Base-by-base conservation (phyloP, 768 basidiomycete species). In the Calocybe cyanea region DNA sequence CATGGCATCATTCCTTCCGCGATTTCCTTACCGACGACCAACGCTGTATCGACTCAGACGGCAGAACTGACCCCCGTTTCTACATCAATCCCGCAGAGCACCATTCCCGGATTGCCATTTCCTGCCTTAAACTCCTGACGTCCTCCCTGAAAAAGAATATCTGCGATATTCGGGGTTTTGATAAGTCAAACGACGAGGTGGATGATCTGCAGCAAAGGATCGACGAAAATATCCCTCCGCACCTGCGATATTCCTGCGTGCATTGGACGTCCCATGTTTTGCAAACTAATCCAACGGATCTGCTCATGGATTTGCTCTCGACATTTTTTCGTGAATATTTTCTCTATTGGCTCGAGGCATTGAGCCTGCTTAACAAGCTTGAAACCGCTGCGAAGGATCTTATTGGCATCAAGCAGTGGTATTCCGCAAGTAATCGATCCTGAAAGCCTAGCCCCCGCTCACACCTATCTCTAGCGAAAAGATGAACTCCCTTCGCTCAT, bases 1-100 rank as follows among this genome's bases (percentile, higher is more conserved):
- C 41, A 2, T 38, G 45, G 11, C 51, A 52, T 23, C 38, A 46
- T 20, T 52, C 51, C 4, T 52, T 52, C 43, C 43, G 44, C 9
- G 47, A 52, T 34, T 52, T 41, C 21, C n/a, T 52, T 18, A 45
- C 32, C 2, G 43, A 49, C 36, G 13, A 33, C 2, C 19, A 32
- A 36, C 42, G 50, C 4, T 47, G 46, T 20, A 33, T 39, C 18
- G 6, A 11, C 25, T 28, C n/a, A n/a, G n/a, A n/a, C n/a, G n/a
- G n/a, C n/a, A n/a, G n/a, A n/a, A n/a, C n/a, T n/a, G 20, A 37
- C 2, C 17, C 36, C 21, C 35, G 40, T 37, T 30, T 34, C 19
- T 45, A 37, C 20, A 19, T 52, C 15, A 33, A 48, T 36, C n/a
- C 44, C 7, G 2, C 5, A 11, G 28, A 50, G 7, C 45, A 45